phyloP scores from a whole-genome alignment of 208 protist genomes.

The Borovskyia barvae region DNA sequence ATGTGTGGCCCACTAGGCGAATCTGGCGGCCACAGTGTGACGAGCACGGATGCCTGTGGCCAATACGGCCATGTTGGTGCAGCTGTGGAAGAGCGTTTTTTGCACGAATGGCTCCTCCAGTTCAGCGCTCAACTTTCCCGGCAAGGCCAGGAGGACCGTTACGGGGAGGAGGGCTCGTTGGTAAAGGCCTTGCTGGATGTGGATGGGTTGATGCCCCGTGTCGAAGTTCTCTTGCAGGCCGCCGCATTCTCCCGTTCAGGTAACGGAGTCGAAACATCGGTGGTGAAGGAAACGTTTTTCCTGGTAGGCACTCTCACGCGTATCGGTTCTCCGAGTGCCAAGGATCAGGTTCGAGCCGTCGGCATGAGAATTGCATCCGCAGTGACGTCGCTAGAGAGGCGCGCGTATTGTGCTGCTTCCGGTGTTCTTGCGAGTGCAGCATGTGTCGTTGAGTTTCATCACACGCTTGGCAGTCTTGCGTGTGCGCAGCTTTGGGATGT shows the following conservation, averaged over 20 bases:
- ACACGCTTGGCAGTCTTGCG: constrained; percentile 38
- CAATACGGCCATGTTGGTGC: constrained; percentile 40
- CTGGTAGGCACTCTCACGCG: constrained; percentile 51
- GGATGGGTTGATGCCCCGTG: constrained; percentile 28
- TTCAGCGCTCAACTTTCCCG: constrained; percentile 4
- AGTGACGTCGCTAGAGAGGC: constrained; percentile 40
- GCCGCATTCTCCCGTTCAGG: not conserved
- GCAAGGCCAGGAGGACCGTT: not conserved
- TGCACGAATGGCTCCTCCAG: constrained; percentile 18
- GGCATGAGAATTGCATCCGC: constrained; percentile 26
- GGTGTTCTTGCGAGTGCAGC: constrained; percentile 38
- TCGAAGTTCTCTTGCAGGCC: constrained; percentile 21
- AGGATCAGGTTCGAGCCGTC: constrained; percentile 21
- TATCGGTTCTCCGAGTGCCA: constrained; percentile 10
- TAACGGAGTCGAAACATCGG: constrained; percentile 24
- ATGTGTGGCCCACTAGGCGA: constrained; percentile 76
- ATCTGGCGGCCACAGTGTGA: constrained; percentile 45
- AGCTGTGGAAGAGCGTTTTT: constrained; percentile 38
- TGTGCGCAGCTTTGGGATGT: constrained; percentile 21
- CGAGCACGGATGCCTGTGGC: constrained; percentile 46
- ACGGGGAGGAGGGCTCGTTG: constrained; percentile 11
- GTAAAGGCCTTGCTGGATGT: constrained; percentile 40
- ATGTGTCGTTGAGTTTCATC: constrained; percentile 64
- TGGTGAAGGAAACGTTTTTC: constrained; percentile 70
- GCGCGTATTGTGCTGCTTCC: constrained; percentile 37